Evolutionary conservation across 331 rosid genomes (phyloP), one percentile per base, ranked within the genome.

Genomic region (Acacia concinna): DNA sequence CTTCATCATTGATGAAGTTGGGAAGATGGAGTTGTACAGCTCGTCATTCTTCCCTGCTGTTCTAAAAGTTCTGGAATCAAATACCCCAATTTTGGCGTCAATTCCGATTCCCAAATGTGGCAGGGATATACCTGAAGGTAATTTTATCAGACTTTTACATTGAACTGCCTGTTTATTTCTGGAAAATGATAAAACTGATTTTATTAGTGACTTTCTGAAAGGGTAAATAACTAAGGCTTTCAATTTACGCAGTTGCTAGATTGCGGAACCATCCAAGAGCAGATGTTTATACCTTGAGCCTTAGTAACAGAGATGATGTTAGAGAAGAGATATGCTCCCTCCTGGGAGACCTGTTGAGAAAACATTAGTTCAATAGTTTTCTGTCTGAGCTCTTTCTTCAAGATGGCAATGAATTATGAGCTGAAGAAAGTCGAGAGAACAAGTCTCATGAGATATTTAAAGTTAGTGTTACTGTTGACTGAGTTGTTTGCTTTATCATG

Each of bases 11-110:
- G 98, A 94, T 47, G 98, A 94, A 81, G 93, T 94, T 80, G 96
- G 97, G 64, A 94, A 88, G 93, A 90, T 94, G 98, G 98, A 94
- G 86, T 69, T 94, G 77, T 89, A 71, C 89, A 89, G 98, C 76
- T 89, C 94, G 1, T 90, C 96, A 0, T 90, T 94, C 87, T 90
- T 94, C 86, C 94, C 98, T n/a, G 89, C 90, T 17, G 96, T 91
- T 78, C 83, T 84, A 35, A 86, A 76, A 74, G 89, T 94, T 73
- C 78, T 91, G 82, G 97, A 94, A 77, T 91, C 97, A 78, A 89
- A 86, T 83, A 79, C 85, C 69, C 90, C 98, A 35, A 31, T 90
- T 82, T 81, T 94, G 92, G 97, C 96, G 68, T 85, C 98, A 10
- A 83, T 94, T 30, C 98, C 97, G n/a, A 79, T 91, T 71, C 97